These are phyloP conservation scores for Sarcodon sp. DNA, from an alignment of 768 basidiomycete genomes.

Conservation along the genomic window DNA sequence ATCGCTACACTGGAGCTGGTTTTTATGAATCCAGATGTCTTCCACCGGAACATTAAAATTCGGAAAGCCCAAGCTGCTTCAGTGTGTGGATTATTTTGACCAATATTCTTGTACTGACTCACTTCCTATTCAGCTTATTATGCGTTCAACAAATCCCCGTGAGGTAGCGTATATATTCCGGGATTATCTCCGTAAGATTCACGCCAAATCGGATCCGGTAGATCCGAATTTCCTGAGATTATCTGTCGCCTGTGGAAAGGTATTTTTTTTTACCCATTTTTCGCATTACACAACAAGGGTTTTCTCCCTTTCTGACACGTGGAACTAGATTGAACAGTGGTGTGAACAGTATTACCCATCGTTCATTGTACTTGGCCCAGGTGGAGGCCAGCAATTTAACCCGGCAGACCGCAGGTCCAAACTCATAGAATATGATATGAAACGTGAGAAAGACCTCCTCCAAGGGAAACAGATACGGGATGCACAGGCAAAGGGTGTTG, in stretches of 20 bases:
- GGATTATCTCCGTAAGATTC: slow-evolving; percentile 70
- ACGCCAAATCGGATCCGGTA: slow-evolving; percentile 60
- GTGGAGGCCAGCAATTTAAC: slow-evolving; percentile 20
- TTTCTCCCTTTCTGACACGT: slow-evolving; percentile 1
- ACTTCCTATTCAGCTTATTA: slow-evolving; percentile 54
- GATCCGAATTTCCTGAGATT: slow-evolving; percentile 84
- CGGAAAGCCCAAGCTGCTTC: slow-evolving; percentile 80
- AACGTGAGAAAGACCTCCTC: slow-evolving; percentile 19
- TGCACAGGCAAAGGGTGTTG: not conserved
- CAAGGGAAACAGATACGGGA: not conserved
- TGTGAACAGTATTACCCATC: slow-evolving; percentile 88
- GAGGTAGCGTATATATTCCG: slow-evolving; percentile 87
- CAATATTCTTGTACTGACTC: not conserved
- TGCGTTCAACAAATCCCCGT: slow-evolving; percentile 82
- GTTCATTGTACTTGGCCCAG: slow-evolving; percentile 39
- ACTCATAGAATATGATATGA: slow-evolving; percentile 31
- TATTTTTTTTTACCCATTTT: slow-evolving; percentile 17
- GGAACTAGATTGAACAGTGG: slow-evolving; percentile 79
- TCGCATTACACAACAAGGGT: not conserved
- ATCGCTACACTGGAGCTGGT: slow-evolving; percentile 87
- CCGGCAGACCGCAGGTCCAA: slow-evolving; percentile 42
- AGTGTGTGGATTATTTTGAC: slow-evolving; percentile 28
- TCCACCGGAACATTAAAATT: slow-evolving; percentile 88
- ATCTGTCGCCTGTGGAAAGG: slow-evolving; percentile 76
- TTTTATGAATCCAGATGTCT: slow-evolving; percentile 86